Conservation (phyloP, 345 rosid genomes). For the Alliaria petiolata region DNA sequence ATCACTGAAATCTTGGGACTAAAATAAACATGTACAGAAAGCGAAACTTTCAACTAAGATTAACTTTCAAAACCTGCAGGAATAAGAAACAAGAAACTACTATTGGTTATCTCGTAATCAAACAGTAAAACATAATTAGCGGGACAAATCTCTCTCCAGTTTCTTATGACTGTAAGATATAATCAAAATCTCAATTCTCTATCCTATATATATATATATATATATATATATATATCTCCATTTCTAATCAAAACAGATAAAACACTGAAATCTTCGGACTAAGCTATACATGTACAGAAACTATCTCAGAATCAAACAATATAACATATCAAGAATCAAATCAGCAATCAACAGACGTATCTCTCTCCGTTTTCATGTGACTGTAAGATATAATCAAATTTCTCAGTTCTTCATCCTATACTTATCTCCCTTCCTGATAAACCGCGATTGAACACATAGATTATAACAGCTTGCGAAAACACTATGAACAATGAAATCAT, state of each 20-base stretch:
- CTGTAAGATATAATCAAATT: background rate
- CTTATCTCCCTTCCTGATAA: background rate
- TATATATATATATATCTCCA: too few species aligned
- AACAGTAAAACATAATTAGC: background rate
- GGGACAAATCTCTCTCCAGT: background rate
- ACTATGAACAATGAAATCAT: too few species aligned
- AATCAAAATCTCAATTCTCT: too few species aligned
- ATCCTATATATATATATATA: too few species aligned
- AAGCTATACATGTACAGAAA: background rate
- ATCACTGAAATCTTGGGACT: too few species aligned
- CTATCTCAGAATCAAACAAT: background rate
- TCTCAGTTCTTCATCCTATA: background rate
- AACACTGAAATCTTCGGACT: background rate
- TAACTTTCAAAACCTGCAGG: background rate
- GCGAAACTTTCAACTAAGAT: too few species aligned
- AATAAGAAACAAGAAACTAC: too few species aligned
- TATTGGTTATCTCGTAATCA: background rate
- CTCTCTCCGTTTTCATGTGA: background rate
- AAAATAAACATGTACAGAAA: too few species aligned
- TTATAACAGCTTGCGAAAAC: background rate
- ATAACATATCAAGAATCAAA: background rate
- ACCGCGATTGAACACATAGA: background rate
- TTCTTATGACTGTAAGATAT: background rate
- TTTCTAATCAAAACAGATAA: too few species aligned
- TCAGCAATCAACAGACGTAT: background rate